Evolutionary conservation across 495 filamentous ascomycete genomes (phyloP).

Genomic region (Sordaria brevicollis): DNA sequence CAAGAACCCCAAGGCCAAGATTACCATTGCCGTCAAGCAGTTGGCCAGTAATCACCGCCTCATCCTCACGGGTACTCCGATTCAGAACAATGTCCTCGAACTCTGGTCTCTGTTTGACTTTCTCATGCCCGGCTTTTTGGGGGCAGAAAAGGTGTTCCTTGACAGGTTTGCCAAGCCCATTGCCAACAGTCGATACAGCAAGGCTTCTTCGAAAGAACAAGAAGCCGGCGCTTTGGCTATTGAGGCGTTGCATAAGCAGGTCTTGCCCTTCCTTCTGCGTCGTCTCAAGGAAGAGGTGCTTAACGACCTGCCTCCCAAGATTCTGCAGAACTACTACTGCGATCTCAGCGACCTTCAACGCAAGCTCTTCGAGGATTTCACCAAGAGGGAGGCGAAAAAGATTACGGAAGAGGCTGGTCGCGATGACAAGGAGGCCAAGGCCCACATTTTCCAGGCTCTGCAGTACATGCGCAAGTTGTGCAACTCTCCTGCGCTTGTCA

Average conservation of each 20-base stretch:
- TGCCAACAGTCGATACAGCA: constrained; percentile 84
- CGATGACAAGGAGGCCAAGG: constrained; percentile 81
- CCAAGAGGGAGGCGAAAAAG: constrained; percentile 78
- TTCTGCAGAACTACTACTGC: constrained; percentile 98
- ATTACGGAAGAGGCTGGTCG: constrained; percentile 67
- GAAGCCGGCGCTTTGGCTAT: constrained; percentile 93
- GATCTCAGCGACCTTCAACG: constrained; percentile 93
- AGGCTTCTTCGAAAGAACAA: constrained; percentile 96
- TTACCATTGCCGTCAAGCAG: constrained; percentile 80
- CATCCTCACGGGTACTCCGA: constrained; percentile 93
- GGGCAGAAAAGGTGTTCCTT: constrained; percentile 96
- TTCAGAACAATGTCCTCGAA: constrained; percentile 96
- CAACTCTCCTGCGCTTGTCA: constrained; percentile 90
- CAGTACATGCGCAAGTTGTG: constrained; percentile 99
- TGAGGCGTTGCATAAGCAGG: constrained; percentile 95
- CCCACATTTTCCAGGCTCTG: constrained; percentile 97
- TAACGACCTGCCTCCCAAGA: constrained; percentile 94
- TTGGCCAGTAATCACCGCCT: constrained; percentile 84
- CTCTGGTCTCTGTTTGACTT: constrained; percentile 98
- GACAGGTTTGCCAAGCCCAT: constrained; percentile 98
- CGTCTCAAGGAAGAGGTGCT: constrained; percentile 97
- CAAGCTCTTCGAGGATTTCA: constrained; percentile 93
- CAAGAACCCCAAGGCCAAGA: constrained; percentile 95
- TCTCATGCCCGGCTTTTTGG: constrained; percentile 95
- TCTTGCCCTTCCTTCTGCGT: constrained; percentile 90